Evolutionary conservation across 2,329 filamentous ascomycete genomes (phyloP), one percentile per base, ranked within the genome.

Genomic region (Diplodia corticola): DNA sequence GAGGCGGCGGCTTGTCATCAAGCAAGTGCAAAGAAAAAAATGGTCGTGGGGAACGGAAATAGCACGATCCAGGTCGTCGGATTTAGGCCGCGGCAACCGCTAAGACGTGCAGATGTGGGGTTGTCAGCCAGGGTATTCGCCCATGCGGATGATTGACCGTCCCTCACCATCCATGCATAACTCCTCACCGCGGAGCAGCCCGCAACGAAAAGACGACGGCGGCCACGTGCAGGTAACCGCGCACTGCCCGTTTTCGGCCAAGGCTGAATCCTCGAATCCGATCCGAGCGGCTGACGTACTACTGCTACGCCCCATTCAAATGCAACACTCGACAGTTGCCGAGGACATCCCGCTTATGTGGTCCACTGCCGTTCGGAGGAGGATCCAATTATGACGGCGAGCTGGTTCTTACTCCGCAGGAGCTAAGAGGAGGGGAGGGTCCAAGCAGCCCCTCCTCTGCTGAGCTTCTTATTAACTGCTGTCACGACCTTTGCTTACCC

Each of bases 31-130:
- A 33, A 10, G 40, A 15, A 37, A 57, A 44, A 28, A 44, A 17
- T 26, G 54, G 40, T 40, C 24, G 55, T 40, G 20, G 22, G 13
- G 17, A 40, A 17, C 55, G 55, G 55, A 60, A 60, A 48, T 44
- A 60, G 37, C 55, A 48, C 55, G 33, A 30, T 24, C 40, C 55
- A 46, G 33, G 20, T 15, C 55, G 37, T 60, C 55, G 55, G 55
- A 60, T 60, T 46, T 60, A 60, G 44, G 55, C 26, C 7, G n/a
- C n/a, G n/a, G n/a, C n/a, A n/a, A n/a, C n/a, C n/a, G 54, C 35
- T 46, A 59, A 59, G 54, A 44, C 35, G 22, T 59, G 54, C 55
- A 60, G 55, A 48, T 60, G 55, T 60, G 55, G 55, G 55, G 55
- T 60, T 60, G 33, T 10, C 10, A 10, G 49, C 49, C 54, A 28